A percentile compares a stretch with the other conserved stretches of the same genome.
Evolutionary conservation across 805 yeast genomes (phyloP).

Genomic region (Starmerella sp.): DNA sequence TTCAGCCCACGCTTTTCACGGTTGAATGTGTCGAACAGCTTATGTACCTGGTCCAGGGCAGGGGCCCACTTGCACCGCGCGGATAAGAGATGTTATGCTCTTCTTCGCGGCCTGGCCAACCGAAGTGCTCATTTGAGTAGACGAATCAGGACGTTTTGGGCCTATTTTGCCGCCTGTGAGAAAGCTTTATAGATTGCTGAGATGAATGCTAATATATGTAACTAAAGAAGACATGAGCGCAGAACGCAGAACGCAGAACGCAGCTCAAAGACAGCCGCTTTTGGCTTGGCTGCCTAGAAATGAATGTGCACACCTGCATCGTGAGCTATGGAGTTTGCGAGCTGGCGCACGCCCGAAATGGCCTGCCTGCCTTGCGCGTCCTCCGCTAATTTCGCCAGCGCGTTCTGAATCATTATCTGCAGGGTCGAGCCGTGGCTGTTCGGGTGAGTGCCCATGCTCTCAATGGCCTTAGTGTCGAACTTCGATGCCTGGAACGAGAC

Average conservation of each 20-base stretch:
- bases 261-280: too few species aligned
- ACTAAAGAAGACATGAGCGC: too few species aligned
- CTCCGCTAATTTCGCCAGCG: not conserved
- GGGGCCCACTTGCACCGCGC: not conserved
- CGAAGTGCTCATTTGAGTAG: too few species aligned
- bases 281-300: not conserved
- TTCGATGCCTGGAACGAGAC: constrained; percentile 9
- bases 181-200: too few species aligned
- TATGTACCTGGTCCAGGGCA: not conserved
- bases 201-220: too few species aligned
- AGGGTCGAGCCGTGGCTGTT: not conserved
- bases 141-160: too few species aligned
- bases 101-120: too few species aligned
- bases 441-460: not conserved
- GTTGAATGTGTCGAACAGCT: not conserved
- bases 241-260: too few species aligned
- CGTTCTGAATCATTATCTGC: not conserved
- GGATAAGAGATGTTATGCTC: not conserved
- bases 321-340: constrained; percentile 4
- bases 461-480: constrained; percentile 3
- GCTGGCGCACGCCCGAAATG: not conserved
- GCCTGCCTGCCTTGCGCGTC: constrained; percentile 15
- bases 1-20: not conserved
- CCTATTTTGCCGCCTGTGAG: too few species aligned
- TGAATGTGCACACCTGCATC: constrained; percentile 13